A percentile compares a stretch with the other conserved stretches of the same genome.
Conservation (phyloP, 2,329 filamentous ascomycete genomes). For the Helminthosporium solani region DNA sequence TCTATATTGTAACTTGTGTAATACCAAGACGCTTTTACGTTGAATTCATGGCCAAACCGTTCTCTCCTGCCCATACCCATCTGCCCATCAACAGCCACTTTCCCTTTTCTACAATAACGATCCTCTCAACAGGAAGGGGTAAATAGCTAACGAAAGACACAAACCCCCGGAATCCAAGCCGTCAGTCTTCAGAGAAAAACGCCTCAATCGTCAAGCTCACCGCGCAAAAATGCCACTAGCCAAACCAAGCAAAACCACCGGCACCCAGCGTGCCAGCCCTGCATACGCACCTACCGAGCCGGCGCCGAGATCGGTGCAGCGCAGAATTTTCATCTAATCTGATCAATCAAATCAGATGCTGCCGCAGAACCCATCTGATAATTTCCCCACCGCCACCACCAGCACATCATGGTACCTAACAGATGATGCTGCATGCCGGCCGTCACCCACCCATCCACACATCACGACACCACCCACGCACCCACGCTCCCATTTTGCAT, state of each 20-base stretch:
- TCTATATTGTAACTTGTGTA: too few species aligned
- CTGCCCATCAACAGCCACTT: too few species aligned
- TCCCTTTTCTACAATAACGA: too few species aligned
- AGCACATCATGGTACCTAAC: not conserved
- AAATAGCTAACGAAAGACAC: too few species aligned
- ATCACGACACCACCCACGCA: too few species aligned
- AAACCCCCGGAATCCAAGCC: too few species aligned
- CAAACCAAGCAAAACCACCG: constrained; percentile 21
- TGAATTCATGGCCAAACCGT: too few species aligned
- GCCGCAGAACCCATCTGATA: constrained; percentile 11
- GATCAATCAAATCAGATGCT: constrained; percentile 16
- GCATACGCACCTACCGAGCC: constrained; percentile 17
- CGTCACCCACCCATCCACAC: too few species aligned
- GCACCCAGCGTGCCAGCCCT: constrained; percentile 13
- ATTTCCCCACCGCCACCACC: constrained; percentile 18
- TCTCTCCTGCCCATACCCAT: too few species aligned
- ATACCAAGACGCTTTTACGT: too few species aligned
- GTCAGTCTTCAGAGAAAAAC: too few species aligned
- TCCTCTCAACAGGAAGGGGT: too few species aligned
- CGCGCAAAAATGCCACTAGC: constrained; percentile 20
- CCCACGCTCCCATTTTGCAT: constrained; percentile 4
- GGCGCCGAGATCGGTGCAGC: constrained; percentile 22
- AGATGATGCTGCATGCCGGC: not conserved
- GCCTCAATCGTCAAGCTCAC: constrained; percentile 27
- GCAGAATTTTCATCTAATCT: constrained; percentile 30